Evolutionary conservation across 2,329 filamentous ascomycete genomes (phyloP).

Genomic region (Ophiostoma piceae): DNA sequence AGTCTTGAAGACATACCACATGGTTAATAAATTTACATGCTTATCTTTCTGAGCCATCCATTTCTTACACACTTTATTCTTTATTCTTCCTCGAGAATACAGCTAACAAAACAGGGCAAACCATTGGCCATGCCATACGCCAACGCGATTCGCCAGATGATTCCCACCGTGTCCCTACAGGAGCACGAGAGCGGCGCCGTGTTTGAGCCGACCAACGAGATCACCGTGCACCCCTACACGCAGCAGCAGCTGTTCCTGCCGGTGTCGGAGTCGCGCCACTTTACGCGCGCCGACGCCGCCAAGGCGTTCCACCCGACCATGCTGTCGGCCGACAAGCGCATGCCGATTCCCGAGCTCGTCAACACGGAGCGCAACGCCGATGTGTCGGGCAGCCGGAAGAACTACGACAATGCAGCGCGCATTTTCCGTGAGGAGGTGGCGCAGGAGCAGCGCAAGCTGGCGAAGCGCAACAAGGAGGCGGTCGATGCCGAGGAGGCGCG

Average conservation of each 20-base stretch:
- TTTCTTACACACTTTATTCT: conserved; percentile 19
- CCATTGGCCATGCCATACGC: conserved; percentile 70
- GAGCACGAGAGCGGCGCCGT: conserved; percentile 41
- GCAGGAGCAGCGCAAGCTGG: conserved; percentile 20
- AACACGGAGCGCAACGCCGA: conserved; percentile 45
- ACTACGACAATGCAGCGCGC: conserved; percentile 26
- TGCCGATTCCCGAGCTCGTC: conserved; percentile 59
- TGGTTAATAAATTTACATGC: conserved; percentile 65
- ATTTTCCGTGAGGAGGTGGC: conserved; percentile 36
- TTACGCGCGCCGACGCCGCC: conserved; percentile 61
- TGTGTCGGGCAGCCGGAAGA: conserved; percentile 36
- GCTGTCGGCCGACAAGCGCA: conserved; percentile 55
- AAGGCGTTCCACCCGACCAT: conserved; percentile 57
- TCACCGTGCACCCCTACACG: conserved; percentile 57
- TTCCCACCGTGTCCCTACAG: conserved; percentile 54
- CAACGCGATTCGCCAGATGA: conserved; percentile 69
- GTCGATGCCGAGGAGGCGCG: conserved; percentile 37
- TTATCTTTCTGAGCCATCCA: conserved; percentile 60
- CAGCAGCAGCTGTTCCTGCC: conserved; percentile 62
- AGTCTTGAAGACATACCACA: conserved; percentile 94
- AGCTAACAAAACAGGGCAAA: conserved; percentile 57
- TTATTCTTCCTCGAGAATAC: not conserved
- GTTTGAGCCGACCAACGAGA: conserved; percentile 60
- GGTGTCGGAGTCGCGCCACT: conserved; percentile 57
- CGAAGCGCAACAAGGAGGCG: conserved; percentile 32